A percentile compares a stretch with the other conserved stretches of the same genome.
These are phyloP conservation scores for Epichloe sp. DNA, from an alignment of 2,329 filamentous ascomycete genomes.

Conservation along the genomic window DNA sequence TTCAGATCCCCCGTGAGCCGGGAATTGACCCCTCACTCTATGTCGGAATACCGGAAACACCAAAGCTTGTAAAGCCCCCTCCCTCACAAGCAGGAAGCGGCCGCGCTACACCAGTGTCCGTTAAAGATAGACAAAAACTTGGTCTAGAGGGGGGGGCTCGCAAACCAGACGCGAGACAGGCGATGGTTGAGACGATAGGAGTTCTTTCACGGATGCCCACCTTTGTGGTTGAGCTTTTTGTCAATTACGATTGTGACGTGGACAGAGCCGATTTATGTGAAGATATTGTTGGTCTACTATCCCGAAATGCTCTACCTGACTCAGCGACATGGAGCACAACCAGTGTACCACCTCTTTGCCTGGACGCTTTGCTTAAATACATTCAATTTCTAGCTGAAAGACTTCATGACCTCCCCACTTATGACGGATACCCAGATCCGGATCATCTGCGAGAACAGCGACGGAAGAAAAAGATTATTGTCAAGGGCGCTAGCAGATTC, in stretches of 20 bases:
- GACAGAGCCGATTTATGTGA: constrained; percentile 86
- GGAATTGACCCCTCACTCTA: constrained; percentile 88
- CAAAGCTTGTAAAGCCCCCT: constrained; percentile 70
- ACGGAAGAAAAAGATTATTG: constrained; percentile 79
- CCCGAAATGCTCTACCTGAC: constrained; percentile 89
- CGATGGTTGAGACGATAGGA: constrained; percentile 95
- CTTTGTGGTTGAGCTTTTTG: constrained; percentile 89
- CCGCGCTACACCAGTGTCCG: constrained; percentile 75
- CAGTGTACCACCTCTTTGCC: constrained; percentile 86
- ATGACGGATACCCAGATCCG: constrained; percentile 54
- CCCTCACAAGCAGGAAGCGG: constrained; percentile 66
- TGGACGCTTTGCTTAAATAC: constrained; percentile 83
- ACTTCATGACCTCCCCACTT: constrained; percentile 54
- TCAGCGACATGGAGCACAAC: constrained; percentile 98
- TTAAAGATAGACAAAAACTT: constrained; percentile 84
- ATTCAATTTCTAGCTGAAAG: constrained; percentile 86
- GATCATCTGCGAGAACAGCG: constrained; percentile 56
- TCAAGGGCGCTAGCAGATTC: constrained; percentile 79
- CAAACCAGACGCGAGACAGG: constrained; percentile 89
- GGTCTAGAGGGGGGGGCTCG: constrained; percentile 85
- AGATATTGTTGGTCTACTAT: constrained; percentile 85
- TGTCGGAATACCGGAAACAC: constrained; percentile 81
- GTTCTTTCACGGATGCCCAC: constrained; percentile 84
- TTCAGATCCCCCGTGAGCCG: constrained; percentile 82
- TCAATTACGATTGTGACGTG: constrained; percentile 96